These are phyloP conservation scores for Vachellia collinsii DNA, from an alignment of 306 rosid genomes.

Conservation along the genomic window DNA sequence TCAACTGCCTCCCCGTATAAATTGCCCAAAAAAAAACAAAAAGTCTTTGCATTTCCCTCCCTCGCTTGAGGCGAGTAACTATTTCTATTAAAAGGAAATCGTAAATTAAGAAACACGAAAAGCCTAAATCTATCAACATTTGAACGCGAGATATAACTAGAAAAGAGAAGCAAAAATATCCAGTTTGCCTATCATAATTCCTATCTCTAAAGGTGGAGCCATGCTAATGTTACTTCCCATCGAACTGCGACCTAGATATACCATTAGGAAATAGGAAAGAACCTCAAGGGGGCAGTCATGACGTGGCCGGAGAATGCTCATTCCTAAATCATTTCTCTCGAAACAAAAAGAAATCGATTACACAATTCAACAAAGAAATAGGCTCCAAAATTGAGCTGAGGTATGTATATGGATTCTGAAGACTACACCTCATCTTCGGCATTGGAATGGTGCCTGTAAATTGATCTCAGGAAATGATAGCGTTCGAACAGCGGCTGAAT, in stretches of 20 bases:
- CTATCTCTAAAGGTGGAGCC: background rate
- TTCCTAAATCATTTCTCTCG: constrained; percentile 7
- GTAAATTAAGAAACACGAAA: constrained; percentile 19
- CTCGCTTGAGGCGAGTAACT: background rate
- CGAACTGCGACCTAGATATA: constrained; percentile 36
- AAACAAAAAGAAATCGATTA: background rate
- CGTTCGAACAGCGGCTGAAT: constrained; percentile 68
- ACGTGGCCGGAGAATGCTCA: background rate
- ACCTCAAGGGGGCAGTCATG: background rate
- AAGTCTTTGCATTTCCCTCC: constrained; percentile 7
- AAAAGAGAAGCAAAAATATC: background rate
- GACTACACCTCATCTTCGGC: constrained; percentile 95
- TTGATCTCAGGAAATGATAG: constrained; percentile 84
- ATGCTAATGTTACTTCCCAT: background rate
- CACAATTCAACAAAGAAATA: constrained; percentile 18
- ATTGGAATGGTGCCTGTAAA: constrained; percentile 93
- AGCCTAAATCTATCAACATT: constrained; percentile 11
- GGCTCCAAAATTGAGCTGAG: constrained; percentile 10
- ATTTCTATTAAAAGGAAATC: background rate
- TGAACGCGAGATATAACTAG: background rate
- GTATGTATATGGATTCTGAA: constrained; percentile 19
- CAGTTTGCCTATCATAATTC: constrained; percentile 18
- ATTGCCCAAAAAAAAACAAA: constrained; percentile 5
- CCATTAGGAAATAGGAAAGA: background rate
- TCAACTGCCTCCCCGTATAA: constrained; percentile 4